Conservation (phyloP, 2,329 filamentous ascomycete species). For the Colletotrichum caudatum region DNA sequence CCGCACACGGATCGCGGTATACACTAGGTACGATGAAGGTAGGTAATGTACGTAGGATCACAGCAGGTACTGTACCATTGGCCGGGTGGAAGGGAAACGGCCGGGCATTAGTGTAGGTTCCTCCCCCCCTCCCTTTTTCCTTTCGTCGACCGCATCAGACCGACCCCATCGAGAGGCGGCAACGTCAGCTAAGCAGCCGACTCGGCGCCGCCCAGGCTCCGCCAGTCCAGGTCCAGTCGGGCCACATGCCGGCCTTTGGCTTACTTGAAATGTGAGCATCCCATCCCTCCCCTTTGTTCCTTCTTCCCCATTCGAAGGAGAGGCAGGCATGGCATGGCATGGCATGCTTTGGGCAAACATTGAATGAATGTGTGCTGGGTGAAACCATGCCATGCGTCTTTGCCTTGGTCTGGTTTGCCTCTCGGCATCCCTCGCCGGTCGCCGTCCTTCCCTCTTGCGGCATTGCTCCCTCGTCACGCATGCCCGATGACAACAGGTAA, state of each 20-base stretch:
- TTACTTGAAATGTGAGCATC: not conserved
- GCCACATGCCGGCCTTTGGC: not conserved
- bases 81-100: conserved; percentile 19
- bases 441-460: not conserved
- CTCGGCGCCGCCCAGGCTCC: conserved; percentile 4
- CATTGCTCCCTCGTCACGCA: not conserved
- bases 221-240: not conserved
- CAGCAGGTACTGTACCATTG: not conserved
- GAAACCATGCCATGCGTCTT: not conserved
- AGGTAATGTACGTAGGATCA: too few relatives aligned
- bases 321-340: too few relatives aligned
- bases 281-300: not conserved
- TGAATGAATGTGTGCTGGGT: not conserved
- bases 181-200: conserved; percentile 8
- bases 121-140: not conserved
- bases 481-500: not conserved
- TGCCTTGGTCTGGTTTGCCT: not conserved
- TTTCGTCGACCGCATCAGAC: not conserved
- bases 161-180: not conserved
- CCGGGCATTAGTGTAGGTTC: conserved; percentile 22
- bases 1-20: not conserved
- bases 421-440: not conserved
- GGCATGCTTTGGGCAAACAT: conserved; percentile 2
- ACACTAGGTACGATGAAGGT: too few relatives aligned
- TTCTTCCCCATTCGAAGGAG: not conserved